Evolutionary conservation across 2,329 filamentous ascomycete species (phyloP).

Genomic region (Penicillium frequentans): DNA sequence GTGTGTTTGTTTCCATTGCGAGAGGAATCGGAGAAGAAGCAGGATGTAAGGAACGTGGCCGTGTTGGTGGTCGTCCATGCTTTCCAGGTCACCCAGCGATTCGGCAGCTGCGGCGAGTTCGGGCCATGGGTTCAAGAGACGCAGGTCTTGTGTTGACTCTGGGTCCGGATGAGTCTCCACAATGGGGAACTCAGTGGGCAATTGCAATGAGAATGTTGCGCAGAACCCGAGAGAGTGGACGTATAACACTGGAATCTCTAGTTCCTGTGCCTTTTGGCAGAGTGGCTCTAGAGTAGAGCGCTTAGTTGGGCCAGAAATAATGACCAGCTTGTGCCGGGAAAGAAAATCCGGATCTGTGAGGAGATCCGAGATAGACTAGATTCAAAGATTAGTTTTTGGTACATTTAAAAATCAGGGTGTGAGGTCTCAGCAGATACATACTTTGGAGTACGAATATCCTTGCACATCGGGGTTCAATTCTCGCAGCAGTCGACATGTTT

Average conservation of each 20-base stretch:
- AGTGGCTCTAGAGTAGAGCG: conserved; percentile 53
- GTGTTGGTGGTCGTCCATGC: conserved; percentile 75
- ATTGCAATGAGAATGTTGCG: conserved; percentile 76
- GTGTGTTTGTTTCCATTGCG: conserved; percentile 73
- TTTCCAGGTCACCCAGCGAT: conserved; percentile 66
- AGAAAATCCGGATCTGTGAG: conserved; percentile 40
- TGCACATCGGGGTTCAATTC: conserved; percentile 93
- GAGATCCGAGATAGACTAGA: conserved; percentile 39
- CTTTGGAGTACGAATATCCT: conserved; percentile 66
- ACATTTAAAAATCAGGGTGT: not conserved
- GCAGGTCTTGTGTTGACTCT: conserved; percentile 78
- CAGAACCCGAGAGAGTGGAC: conserved; percentile 92
- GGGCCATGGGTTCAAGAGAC: conserved; percentile 81
- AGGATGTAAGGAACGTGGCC: conserved; percentile 88
- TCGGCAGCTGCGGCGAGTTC: conserved; percentile 69
- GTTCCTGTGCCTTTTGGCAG: conserved; percentile 50
- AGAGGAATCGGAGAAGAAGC: conserved; percentile 78
- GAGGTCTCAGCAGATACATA: conserved; percentile 29
- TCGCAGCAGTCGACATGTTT: conserved; percentile 71
- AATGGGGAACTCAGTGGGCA: conserved; percentile 81
- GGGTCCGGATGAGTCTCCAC: conserved; percentile 95
- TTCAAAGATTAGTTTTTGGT: not conserved
- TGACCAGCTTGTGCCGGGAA: conserved; percentile 58
- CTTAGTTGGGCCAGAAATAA: conserved; percentile 61
- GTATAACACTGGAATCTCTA: conserved; percentile 73